A percentile compares a stretch with the other conserved stretches of the same genome.
phyloP scores from a whole-genome alignment of 2,329 filamentous ascomycete genomes.

The Trichoderma koningiopsis region DNA sequence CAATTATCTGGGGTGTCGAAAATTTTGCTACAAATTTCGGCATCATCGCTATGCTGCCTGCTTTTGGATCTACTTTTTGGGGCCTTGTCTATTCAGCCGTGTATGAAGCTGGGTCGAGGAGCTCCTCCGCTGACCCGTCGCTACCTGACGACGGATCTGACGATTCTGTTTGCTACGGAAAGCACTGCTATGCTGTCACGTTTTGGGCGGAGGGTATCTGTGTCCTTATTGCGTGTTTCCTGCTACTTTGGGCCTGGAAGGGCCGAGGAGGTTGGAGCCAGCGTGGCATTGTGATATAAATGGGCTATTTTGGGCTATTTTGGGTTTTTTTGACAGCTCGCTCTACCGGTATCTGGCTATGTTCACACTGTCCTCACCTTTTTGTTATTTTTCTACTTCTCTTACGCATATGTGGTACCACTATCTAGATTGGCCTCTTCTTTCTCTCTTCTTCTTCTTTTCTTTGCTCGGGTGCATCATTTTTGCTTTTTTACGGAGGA shows the following conservation, averaged over 20 bases:
- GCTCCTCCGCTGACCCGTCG: constrained; percentile 34
- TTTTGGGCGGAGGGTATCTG: constrained; percentile 86
- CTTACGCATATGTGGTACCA: neutral
- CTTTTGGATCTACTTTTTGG: constrained; percentile 86
- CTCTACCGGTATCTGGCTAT: neutral
- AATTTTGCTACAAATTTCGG: constrained; percentile 99
- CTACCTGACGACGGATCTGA: constrained; percentile 40
- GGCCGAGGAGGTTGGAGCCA: constrained; percentile 73
- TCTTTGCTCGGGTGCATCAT: neutral
- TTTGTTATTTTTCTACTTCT: neutral
- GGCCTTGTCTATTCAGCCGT: constrained; percentile 82
- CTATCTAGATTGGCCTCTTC: neutral
- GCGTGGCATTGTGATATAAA: constrained; percentile 68
- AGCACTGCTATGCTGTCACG: constrained; percentile 74
- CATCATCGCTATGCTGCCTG: constrained; percentile 89
- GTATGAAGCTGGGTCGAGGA: constrained; percentile 68
- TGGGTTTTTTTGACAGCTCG: neutral
- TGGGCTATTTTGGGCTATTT: neutral
- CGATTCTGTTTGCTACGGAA: constrained; percentile 75
- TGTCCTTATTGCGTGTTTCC: constrained; percentile 73
- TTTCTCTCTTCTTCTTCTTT: neutral
- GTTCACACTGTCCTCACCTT: neutral
- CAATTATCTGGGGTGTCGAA: constrained; percentile 97
- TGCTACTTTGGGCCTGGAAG: constrained; percentile 81
- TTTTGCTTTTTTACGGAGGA: neutral